Percentiles rank a stretch among this genome's conserved stretches.
Evolutionary conservation across 23 red algal genomes (phyloP).

Genomic region (Gracilariopsis chorda): DNA sequence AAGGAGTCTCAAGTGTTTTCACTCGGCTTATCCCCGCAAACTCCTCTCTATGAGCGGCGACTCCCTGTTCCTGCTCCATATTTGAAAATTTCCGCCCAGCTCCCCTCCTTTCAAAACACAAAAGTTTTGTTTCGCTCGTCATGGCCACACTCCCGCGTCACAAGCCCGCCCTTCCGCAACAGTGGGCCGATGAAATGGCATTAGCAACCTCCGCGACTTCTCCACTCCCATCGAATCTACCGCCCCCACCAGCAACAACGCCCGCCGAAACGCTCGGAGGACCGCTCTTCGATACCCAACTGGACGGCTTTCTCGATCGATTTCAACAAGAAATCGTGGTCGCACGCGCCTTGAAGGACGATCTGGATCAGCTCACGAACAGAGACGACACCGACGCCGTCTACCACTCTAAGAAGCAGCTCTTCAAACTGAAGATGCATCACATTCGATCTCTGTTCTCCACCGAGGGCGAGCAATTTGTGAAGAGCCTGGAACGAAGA

Average conservation of each 20-base stretch:
- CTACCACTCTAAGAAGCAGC: background rate
- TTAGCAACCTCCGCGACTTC: background rate
- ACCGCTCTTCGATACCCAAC: conserved; percentile 40
- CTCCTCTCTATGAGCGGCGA: too few relatives aligned
- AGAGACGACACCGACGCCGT: background rate
- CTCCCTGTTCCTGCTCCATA: too few relatives aligned
- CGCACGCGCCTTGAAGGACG: conserved; percentile 46
- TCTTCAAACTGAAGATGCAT: conserved; percentile 56
- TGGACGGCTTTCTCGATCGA: conserved; percentile 63
- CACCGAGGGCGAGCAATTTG: conserved; percentile 61
- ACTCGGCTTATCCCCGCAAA: too few relatives aligned
- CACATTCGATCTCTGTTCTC: conserved; percentile 35
- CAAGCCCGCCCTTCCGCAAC: conserved; percentile 32
- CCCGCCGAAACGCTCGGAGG: conserved; percentile 15
- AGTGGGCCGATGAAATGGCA: conserved; percentile 57
- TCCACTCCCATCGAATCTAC: background rate
- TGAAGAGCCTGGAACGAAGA: conserved; percentile 14
- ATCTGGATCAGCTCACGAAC: conserved; percentile 10
- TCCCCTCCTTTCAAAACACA: too few relatives aligned
- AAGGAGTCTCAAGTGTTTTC: too few relatives aligned
- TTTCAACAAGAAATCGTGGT: conserved; percentile 40
- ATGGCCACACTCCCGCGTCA: background rate
- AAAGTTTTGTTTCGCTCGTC: too few relatives aligned
- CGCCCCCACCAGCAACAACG: background rate
- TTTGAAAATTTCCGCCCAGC: too few relatives aligned